Conservation (phyloP, 164 flowering plant species). For the Chimonanthus salicifolius region DNA sequence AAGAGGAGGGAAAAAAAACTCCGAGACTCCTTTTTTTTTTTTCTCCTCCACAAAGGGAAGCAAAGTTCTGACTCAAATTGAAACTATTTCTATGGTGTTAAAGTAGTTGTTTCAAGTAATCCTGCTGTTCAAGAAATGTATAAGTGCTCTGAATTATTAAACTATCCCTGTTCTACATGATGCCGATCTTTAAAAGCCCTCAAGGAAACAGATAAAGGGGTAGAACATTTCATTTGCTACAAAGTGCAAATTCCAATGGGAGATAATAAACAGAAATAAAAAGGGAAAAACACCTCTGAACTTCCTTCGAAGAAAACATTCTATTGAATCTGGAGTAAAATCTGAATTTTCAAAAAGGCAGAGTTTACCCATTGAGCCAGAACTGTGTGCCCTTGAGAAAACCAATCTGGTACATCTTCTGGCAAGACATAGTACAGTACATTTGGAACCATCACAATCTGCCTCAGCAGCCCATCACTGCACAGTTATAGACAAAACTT, state of each 20-base stretch:
- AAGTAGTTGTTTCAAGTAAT: background rate
- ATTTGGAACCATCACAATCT: slow-evolving; percentile 11
- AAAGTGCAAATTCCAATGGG: slow-evolving; percentile 16
- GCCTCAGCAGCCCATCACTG: slow-evolving; percentile 34
- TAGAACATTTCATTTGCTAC: slow-evolving; percentile 7
- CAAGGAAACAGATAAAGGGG: background rate
- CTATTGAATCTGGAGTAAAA: slow-evolving; percentile 18
- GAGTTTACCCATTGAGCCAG: slow-evolving; percentile 26
- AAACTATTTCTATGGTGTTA: background rate
- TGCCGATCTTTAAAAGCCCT: background rate
- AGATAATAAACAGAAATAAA: slow-evolving; percentile 12
- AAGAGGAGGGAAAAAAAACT: background rate
- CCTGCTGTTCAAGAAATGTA: background rate
- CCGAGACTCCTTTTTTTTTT: background rate
- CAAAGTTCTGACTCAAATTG: background rate
- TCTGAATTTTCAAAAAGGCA: slow-evolving; percentile 18
- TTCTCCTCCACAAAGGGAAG: background rate
- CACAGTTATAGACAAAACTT: slow-evolving; percentile 33
- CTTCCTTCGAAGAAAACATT: slow-evolving; percentile 17
- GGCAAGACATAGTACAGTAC: slow-evolving; percentile 8
- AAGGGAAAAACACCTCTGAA: background rate
- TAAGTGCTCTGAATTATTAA: background rate
- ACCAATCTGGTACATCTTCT: slow-evolving; percentile 24
- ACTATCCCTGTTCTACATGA: background rate
- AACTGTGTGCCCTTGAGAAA: slow-evolving; percentile 22